phyloP scores from a whole-genome alignment of 495 filamentous ascomycete genomes.

The Viridothelium virens region DNA sequence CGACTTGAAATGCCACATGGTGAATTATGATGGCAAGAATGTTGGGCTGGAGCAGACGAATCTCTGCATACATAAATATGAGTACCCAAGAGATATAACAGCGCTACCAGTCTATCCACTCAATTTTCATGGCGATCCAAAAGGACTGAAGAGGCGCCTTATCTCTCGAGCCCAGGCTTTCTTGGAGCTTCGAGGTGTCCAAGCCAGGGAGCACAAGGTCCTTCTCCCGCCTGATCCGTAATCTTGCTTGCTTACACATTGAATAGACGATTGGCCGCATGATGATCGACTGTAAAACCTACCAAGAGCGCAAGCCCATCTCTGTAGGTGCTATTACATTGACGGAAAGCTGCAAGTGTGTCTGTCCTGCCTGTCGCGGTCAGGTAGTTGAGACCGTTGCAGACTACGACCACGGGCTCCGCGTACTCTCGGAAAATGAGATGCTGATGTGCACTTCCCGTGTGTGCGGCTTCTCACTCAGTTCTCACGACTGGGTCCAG shows the following conservation, averaged over 20 bases:
- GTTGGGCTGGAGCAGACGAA: conserved; percentile 62
- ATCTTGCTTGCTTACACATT: conserved; percentile 54
- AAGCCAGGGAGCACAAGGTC: conserved; percentile 74
- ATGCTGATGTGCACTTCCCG: conserved; percentile 77
- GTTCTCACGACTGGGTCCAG: conserved; percentile 81
- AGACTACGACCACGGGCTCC: conserved; percentile 34
- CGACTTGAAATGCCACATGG: conserved; percentile 62
- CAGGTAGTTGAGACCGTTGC: conserved; percentile 31
- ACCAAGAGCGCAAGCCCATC: conserved; percentile 76
- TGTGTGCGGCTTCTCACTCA: conserved; percentile 76
- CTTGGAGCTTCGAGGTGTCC: conserved; percentile 67
- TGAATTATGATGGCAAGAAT: conserved; percentile 73
- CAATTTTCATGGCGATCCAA: conserved; percentile 67
- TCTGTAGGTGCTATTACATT: conserved; percentile 48
- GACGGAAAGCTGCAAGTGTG: conserved; percentile 43
- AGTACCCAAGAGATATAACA: conserved; percentile 71
- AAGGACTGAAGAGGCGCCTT: conserved; percentile 53
- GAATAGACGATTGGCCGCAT: conserved; percentile 81
- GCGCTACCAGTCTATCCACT: conserved; percentile 68
- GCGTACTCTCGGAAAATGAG: conserved; percentile 73
- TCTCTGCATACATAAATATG: conserved; percentile 64
- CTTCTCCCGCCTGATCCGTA: conserved; percentile 76
- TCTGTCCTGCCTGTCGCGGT: conserved; percentile 42
- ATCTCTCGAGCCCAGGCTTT: conserved; percentile 82
- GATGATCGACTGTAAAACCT: conserved; percentile 80